Conservation (phyloP, 768 basidiomycete species). For the Naganishia friedmannii region DNA sequence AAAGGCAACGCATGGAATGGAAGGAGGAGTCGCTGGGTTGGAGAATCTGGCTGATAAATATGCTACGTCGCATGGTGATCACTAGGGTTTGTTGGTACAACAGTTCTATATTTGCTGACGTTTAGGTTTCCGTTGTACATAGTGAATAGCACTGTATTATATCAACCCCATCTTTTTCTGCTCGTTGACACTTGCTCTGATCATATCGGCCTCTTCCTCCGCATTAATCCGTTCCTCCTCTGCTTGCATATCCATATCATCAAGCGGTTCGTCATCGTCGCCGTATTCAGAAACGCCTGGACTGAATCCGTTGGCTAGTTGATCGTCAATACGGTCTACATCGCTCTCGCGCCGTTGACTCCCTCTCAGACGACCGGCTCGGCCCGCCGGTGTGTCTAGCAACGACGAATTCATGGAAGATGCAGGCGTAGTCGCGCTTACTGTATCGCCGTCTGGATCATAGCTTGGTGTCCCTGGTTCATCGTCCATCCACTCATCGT, state of each 20-base stretch:
- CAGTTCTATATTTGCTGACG: constrained; percentile 3
- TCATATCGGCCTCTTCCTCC: not conserved
- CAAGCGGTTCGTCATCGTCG: constrained; percentile 20
- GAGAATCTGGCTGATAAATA: constrained; percentile 5
- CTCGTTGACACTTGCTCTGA: not conserved
- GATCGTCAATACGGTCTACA: not conserved
- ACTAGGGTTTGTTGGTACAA: not conserved
- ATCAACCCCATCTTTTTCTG: constrained; percentile 8
- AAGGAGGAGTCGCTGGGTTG: constrained; percentile 9
- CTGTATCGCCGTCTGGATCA: not conserved
- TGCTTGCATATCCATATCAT: constrained; percentile 22
- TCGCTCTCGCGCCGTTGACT: constrained; percentile 9
- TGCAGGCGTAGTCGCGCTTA: not conserved
- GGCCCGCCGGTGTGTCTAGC: constrained; percentile 5
- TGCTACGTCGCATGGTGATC: constrained; percentile 6
- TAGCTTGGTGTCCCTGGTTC: constrained; percentile 1
- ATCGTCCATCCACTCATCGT: not conserved
- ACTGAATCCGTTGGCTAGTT: not conserved
- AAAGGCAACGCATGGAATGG: not conserved
- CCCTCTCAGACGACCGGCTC: not conserved
- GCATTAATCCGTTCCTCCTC: not conserved
- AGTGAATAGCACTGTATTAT: not conserved
- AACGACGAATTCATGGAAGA: not conserved
- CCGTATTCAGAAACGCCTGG: constrained; percentile 2
- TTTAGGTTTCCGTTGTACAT: not conserved